phyloP scores from a whole-genome alignment of 163 green algal genomes.

The Dunaliella salina region DNA sequence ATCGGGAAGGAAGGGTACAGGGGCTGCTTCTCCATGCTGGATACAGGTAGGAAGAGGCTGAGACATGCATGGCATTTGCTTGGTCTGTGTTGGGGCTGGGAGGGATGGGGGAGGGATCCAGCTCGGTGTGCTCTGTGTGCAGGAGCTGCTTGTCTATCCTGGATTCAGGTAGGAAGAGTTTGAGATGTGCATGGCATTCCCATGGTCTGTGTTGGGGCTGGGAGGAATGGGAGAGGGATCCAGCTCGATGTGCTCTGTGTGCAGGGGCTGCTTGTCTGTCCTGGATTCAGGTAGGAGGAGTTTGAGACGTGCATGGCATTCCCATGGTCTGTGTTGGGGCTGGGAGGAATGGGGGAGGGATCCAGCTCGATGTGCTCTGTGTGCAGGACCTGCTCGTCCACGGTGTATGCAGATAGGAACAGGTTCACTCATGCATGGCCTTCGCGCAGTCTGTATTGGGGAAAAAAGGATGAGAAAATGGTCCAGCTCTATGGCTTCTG shows the following conservation, averaged over 20 bases:
- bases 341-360: neutral
- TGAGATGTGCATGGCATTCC: no score
- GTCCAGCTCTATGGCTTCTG: conserved; percentile 91
- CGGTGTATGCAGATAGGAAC: no score
- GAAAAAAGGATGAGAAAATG: no score
- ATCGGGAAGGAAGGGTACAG: no score
- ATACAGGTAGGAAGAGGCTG: conserved; percentile 19
- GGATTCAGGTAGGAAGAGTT: no score
- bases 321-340: no score
- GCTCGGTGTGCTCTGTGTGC: conserved; percentile 55
- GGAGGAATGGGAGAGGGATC: neutral
- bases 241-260: conserved; percentile 63
- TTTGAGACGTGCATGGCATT: no score
- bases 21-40: conserved; percentile 74
- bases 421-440: no score
- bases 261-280: conserved; percentile 74
- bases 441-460: no score
- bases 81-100: neutral
- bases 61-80: neutral
- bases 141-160: neutral
- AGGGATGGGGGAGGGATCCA: neutral
- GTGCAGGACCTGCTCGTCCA: conserved; percentile 73
- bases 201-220: no score
- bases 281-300: no score
- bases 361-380: neutral